Conservation (phyloP, 2,329 filamentous ascomycete genomes). For the Clarireedia homoeocarpa region DNA sequence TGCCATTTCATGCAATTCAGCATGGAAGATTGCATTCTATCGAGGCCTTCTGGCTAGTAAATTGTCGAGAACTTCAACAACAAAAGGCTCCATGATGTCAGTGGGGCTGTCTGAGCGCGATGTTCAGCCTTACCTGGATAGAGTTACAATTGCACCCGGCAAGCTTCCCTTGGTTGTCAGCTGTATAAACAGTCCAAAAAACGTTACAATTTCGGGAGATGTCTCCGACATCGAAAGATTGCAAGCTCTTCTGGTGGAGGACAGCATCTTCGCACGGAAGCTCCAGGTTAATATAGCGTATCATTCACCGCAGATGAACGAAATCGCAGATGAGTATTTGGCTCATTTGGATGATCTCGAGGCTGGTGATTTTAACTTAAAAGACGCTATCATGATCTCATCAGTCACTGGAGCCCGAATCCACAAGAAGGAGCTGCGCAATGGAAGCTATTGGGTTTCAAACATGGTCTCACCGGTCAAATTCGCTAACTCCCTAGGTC, state of each 20-base stretch:
- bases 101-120: constrained; percentile 29
- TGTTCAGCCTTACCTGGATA: background rate
- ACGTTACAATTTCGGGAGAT: constrained; percentile 18
- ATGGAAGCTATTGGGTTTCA: constrained; percentile 35
- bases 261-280: constrained; percentile 28
- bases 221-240: constrained; percentile 2
- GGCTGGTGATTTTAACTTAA: constrained; percentile 12
- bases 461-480: constrained; percentile 39
- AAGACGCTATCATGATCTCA: constrained; percentile 31
- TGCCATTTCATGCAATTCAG: constrained; percentile 13
- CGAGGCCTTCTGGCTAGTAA: constrained; percentile 12
- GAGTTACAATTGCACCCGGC: background rate
- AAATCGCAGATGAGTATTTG: constrained; percentile 22
- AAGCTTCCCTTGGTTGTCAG: constrained; percentile 20
- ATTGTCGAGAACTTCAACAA: constrained; percentile 2
- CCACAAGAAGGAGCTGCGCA: background rate
- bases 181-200: constrained; percentile 25
- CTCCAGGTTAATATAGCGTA: constrained; percentile 34
- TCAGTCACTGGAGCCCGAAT: constrained; percentile 4
- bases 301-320: constrained; percentile 31
- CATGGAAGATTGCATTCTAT: constrained; percentile 12
- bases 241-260: constrained; percentile 5
- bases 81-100: constrained; percentile 43
- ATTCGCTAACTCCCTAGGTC: constrained; percentile 24
- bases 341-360: background rate